Percentiles rank a stretch among this genome's conserved stretches.
phyloP scores from a whole-genome alignment of 371 early-diverging fungal species.

The Mortierella sp. region DNA sequence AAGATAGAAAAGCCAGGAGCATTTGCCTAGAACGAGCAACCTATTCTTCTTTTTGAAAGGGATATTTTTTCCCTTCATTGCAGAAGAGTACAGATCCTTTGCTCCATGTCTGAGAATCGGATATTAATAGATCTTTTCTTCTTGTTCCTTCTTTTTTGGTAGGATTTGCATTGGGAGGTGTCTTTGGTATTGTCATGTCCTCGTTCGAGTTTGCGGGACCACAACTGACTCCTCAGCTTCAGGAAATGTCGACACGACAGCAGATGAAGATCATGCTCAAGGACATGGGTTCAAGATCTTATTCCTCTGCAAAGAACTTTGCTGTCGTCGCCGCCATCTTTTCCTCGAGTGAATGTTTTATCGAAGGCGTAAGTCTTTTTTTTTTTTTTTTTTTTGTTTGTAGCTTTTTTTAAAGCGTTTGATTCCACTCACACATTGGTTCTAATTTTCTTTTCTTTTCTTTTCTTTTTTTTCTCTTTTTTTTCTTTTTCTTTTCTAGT shows the following conservation, averaged over 20 bases:
- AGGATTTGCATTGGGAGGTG: slow-evolving; percentile 92
- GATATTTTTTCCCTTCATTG: too few relatives aligned
- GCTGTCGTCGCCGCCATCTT: slow-evolving; percentile 92
- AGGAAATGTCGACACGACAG: slow-evolving; percentile 75
- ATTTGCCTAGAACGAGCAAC: too few relatives aligned
- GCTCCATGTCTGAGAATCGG: too few relatives aligned
- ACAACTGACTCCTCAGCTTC: slow-evolving; percentile 61
- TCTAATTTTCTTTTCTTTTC: background rate
- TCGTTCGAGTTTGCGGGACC: slow-evolving; percentile 83
- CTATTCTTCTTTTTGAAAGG: too few relatives aligned
- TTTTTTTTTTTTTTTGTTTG: background rate
- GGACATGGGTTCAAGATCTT: slow-evolving; percentile 89
- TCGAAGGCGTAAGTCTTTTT: slow-evolving; percentile 79
- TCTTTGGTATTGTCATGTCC: slow-evolving; percentile 94
- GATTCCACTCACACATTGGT: background rate
- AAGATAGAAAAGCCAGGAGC: too few relatives aligned
- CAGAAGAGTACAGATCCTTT: too few relatives aligned
- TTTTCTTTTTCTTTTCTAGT: slow-evolving; percentile 57
- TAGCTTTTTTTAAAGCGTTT: background rate
- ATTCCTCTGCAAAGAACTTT: slow-evolving; percentile 93
- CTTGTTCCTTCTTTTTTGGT: slow-evolving; percentile 1
- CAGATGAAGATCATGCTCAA: slow-evolving; percentile 85
- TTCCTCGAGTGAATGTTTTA: slow-evolving; percentile 92
- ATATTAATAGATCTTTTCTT: background rate
- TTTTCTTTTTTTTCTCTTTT: background rate